Conservation (phyloP, 371 early-diverging fungal genomes). For the Racocetra persica region DNA sequence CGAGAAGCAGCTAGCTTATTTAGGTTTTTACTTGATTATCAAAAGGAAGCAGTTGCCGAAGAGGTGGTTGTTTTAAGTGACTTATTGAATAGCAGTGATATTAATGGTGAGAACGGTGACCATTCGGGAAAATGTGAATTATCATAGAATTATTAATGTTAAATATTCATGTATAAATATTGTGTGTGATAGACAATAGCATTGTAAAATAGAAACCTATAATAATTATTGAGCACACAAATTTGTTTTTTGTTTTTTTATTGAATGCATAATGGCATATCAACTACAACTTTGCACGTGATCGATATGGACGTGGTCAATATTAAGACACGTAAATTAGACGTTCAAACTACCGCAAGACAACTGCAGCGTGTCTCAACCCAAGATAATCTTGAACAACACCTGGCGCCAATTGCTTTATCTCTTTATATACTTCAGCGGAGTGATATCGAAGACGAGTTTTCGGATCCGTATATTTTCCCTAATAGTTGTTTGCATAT, state of each 20-base stretch:
- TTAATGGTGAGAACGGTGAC: background rate
- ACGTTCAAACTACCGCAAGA: conserved; percentile 57
- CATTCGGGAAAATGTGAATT: conserved; percentile 26
- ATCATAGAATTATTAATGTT: background rate
- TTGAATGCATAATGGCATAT: background rate
- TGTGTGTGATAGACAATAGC: conserved; percentile 16
- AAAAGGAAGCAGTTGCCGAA: conserved; percentile 6
- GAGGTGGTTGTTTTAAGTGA: background rate
- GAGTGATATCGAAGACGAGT: conserved; percentile 84
- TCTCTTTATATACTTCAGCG: conserved; percentile 81
- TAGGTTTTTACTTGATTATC: conserved; percentile 50
- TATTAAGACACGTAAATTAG: too few species aligned
- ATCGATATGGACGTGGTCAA: too few species aligned
- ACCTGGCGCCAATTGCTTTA: conserved; percentile 75
- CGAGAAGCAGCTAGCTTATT: conserved; percentile 61
- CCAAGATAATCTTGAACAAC: conserved; percentile 84
- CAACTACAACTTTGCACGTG: too few species aligned
- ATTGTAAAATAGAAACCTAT: conserved; percentile 6
- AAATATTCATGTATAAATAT: conserved; percentile 2
- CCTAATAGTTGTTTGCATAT: conserved; percentile 47
- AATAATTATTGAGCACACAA: background rate
- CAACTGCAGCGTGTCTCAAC: conserved; percentile 83
- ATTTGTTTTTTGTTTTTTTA: background rate
- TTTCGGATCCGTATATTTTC: conserved; percentile 89
- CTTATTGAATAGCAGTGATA: background rate